phyloP scores from a whole-genome alignment of 176 grass and related monocot species.

The Musa itinerans region DNA sequence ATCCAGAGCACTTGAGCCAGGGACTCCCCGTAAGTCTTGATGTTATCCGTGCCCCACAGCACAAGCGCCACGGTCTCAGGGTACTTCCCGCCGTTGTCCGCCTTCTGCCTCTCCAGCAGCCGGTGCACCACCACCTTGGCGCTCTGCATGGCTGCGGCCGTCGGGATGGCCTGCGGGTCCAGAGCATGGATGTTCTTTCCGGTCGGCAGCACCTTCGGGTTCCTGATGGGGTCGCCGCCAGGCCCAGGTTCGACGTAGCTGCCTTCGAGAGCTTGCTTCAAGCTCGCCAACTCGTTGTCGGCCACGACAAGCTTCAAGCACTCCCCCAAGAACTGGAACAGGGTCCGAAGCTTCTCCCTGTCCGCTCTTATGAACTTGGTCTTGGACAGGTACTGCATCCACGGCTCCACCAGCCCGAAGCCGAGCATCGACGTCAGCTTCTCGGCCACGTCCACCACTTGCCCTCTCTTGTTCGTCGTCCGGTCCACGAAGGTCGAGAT shows the following conservation, averaged over 20 bases:
- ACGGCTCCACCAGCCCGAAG: slow-evolving; percentile 68
- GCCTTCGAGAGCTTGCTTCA: slow-evolving; percentile 88
- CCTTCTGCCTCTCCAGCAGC: slow-evolving; percentile 82
- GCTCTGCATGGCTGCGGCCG: slow-evolving; percentile 82
- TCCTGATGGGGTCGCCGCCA: slow-evolving; percentile 87
- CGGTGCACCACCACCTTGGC: slow-evolving; percentile 86
- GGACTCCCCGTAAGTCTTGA: slow-evolving; percentile 97
- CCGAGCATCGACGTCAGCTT: slow-evolving; percentile 73
- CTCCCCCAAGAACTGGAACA: slow-evolving; percentile 72
- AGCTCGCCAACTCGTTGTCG: slow-evolving; percentile 75
- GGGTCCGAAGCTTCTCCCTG: slow-evolving; percentile 70
- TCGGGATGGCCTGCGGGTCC: slow-evolving; percentile 91
- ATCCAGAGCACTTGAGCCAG: slow-evolving; percentile 94
- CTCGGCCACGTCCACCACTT: slow-evolving; percentile 67
- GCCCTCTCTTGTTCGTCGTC: slow-evolving; percentile 78
- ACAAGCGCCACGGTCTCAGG: slow-evolving; percentile 97
- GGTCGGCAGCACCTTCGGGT: slow-evolving; percentile 94
- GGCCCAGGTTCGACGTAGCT: slow-evolving; percentile 90
- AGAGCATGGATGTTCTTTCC: slow-evolving; percentile 99
- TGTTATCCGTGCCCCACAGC: slow-evolving; percentile 98
- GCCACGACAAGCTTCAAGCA: slow-evolving; percentile 80
- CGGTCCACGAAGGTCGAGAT: slow-evolving; percentile 63
- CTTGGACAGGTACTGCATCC: slow-evolving; percentile 75
- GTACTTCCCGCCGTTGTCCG: slow-evolving; percentile 74
- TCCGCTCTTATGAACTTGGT: slow-evolving; percentile 85